Percentiles rank a stretch among this genome's conserved stretches.
Evolutionary conservation across 1,284 basidiomycete genomes (phyloP).

Genomic region (Gastroboletus turbinatus): DNA sequence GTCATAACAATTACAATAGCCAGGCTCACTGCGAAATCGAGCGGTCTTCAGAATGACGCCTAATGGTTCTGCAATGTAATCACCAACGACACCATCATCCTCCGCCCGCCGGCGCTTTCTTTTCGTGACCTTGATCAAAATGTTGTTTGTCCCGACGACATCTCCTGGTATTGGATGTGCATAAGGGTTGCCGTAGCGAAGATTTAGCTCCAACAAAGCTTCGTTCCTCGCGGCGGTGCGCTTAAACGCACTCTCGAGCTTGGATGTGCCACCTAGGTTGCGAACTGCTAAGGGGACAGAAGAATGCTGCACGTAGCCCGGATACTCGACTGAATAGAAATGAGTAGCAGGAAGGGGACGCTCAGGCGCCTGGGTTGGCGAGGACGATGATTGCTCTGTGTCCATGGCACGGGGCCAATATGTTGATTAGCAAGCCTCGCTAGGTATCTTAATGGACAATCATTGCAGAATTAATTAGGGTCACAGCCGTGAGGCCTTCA

Average conservation of each 20-base stretch:
- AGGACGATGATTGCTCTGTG: slow-evolving; percentile 6
- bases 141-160: slow-evolving; percentile 71
- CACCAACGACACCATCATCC: slow-evolving; percentile 50
- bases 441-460: background rate
- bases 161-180: slow-evolving; percentile 83
- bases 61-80: slow-evolving; percentile 77
- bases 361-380: slow-evolving; percentile 39
- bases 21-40: slow-evolving; percentile 80
- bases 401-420: slow-evolving; percentile 14
- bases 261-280: slow-evolving; percentile 65
- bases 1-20: background rate
- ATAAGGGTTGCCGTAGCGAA: slow-evolving; percentile 72
- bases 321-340: slow-evolving; percentile 87
- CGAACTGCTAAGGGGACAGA: slow-evolving; percentile 66
- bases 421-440: slow-evolving; percentile 9
- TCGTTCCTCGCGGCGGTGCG: slow-evolving; percentile 58
- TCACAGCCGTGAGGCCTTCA: background rate
- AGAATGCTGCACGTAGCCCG: slow-evolving; percentile 71
- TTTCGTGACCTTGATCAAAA: slow-evolving; percentile 80
- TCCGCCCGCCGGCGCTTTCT: slow-evolving; percentile 50
- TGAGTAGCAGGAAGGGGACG: slow-evolving; percentile 56
- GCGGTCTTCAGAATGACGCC: slow-evolving; percentile 82
- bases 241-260: slow-evolving; percentile 74
- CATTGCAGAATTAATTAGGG: background rate
- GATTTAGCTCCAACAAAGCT: slow-evolving; percentile 68